Base-by-base conservation (phyloP, 805 yeast species). In the Candida hungchunana region DNA sequence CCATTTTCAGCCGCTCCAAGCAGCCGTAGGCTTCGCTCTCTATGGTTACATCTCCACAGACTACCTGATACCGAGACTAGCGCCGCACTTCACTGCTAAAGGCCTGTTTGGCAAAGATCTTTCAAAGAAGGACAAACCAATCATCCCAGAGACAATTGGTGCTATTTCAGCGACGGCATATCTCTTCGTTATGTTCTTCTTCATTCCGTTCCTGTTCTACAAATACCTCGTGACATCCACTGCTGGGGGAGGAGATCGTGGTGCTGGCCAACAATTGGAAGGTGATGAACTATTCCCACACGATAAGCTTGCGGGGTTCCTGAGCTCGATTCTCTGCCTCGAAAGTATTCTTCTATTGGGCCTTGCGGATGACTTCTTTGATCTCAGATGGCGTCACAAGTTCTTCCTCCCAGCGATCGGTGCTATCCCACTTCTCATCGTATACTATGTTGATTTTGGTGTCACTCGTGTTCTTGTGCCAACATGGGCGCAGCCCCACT, bases 311-410 rank as follows among this genome's bases (percentile, higher is more conserved):
- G 81, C 95, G 0, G 94, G 87, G 46, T 93, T 81, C 59, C 69
- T 93, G 46, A 79, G 95, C 50, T 94, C 94, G 5, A 67, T 90
- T 8, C 62, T 93, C 41, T 86, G 95, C 42, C 62, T 93, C 31
- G 87, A 87, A 60, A 76, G 87, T 46, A 89, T 93, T 58, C 71
- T 88, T 12, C 64, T 93, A 28, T 66, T 93, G 29, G 98, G 98
- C 0, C 69, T 93, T 20, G 82, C 94, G 31, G 98, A 93, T 60
- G 98, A 93, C 64, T 68, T 93, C 50, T 93, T 93, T 55, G 99
- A 93, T 60, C 78, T 93, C 44, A 73, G 96, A 49, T 93, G 99
- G 99, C 72, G 99, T 55, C 96, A 93, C 64, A 93, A 93, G 67
- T 87, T 93, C 63, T 87, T 93, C 52, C 57, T 93, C 47, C 99